Evolutionary conservation across 345 rosid genomes (phyloP), one percentile per base, ranked within the genome.

Genomic region (Mangifera indica): DNA sequence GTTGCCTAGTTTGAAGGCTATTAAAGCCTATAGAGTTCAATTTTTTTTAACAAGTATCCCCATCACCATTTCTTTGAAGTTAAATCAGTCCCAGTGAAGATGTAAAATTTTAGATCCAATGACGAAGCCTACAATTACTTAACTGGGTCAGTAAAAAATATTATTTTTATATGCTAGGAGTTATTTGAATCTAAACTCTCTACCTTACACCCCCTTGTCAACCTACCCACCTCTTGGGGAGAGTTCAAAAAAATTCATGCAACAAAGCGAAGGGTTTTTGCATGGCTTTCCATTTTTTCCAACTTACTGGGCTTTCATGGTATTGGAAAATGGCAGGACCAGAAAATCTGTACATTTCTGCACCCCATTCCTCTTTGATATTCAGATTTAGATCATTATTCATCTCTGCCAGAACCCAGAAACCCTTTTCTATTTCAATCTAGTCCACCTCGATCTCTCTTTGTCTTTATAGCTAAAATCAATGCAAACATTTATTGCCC

Each of bases 211-310:
- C n/a, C n/a, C n/a, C n/a, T n/a, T n/a, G n/a, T n/a, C n/a, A n/a
- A n/a, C n/a, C n/a, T n/a, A n/a, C n/a, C n/a, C n/a, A n/a, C n/a
- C n/a, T n/a, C n/a, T n/a, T n/a, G n/a, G n/a, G n/a, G n/a, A n/a
- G n/a, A n/a, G n/a, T n/a, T n/a, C n/a, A 18, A 49, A 24, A 51
- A 9, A 51, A 18, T 29, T 51, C 59, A 66, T 52, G 70, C 70
- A 29, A n/a, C n/a, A 51, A 49, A 51, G 2, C 2, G 17, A 18
- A 24, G n/a, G 11, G 15, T 20, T 3, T 66, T 46, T 45, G 15
- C 1, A 65, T 24, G 49, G 4, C 9, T 66, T 66, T 25, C 10
- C 11, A 7, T 46, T 17, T 57, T 46, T 18, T 40, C 15, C 2
- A 4, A 66, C 29, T 34, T n/a, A n/a, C n/a, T n/a, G 13, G 26